Base-by-base conservation (phyloP, 1,284 basidiomycete species). In the Cutaneotrichosporon sp. region DNA sequence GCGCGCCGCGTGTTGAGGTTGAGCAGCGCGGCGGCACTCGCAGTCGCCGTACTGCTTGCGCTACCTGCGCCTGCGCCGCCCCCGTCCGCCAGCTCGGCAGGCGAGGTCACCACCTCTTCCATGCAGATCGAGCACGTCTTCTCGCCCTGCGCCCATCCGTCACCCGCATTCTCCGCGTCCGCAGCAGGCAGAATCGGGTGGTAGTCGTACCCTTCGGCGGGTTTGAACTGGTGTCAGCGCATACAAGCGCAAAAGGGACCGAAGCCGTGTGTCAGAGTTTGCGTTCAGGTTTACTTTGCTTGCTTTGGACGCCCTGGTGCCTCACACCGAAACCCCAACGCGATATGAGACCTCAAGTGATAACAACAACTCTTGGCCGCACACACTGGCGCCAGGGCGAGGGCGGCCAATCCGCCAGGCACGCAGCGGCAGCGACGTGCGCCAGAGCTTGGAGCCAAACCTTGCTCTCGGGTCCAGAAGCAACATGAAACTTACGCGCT, bases 71-170 rank as follows among this genome's bases (percentile, higher is more conserved):
- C 53, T 21, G 56, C 47, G 60, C 60, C 43, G 73, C 72, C 51
- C 65, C 77, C 54, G 4, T 39, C 36, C 8, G 35, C 45, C 8
- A 48, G 44, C 46, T 66, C 57, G 48, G 61, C 71, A 46, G 83
- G 81, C 5, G 26, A 7, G n/a, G 83, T 74, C 38, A 81, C 67
- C 56, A 92, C 91, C 8, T 83, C 80, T 56, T 93, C 90, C 87
- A 92, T 90, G 69, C 90, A 93, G 56, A 93, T 92, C 4, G 87
- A 83, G 63, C 90, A 93, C 64, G 91, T 88, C 5, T 85, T 88
- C 51, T 37, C 45, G n/a, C 33, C 38, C 36, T n/a, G 17, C 7
- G 34, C 9, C 17, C 21, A 30, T 10, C 18, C 46, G 18, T 4
- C 5, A 5, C 36, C 46, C 8, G 84, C 83, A 7, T 84, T 80